phyloP scores from a whole-genome alignment of 1,284 basidiomycete species.

The Taiwanofungus camphoratus region DNA sequence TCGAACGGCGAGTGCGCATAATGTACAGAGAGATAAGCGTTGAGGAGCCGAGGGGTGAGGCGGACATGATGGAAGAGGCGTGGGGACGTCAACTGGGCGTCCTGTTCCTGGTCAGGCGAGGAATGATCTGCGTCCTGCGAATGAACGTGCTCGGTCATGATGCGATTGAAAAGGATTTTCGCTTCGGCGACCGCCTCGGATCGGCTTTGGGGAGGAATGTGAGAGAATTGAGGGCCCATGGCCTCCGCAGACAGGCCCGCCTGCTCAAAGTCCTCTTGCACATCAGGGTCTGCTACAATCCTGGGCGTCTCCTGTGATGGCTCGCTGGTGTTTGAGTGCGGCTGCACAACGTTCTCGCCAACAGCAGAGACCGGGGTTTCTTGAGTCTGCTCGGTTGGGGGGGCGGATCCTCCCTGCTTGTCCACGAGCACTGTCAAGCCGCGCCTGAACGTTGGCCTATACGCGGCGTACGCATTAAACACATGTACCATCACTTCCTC shows the following conservation, averaged over 20 bases:
- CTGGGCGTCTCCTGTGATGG: no score
- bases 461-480: conserved; percentile 86
- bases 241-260: conserved; percentile 5
- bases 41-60: conserved; percentile 62
- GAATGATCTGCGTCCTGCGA: conserved; percentile 2
- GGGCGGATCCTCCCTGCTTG: conserved; percentile 5
- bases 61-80: conserved; percentile 51
- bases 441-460: conserved; percentile 64
- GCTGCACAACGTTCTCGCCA: background rate
- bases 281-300: background rate
- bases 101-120: conserved; percentile 7
- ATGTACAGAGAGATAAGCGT: conserved; percentile 79
- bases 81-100: no score
- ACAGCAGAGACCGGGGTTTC: background rate
- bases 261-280: background rate
- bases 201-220: conserved; percentile 68
- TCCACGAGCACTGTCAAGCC: conserved; percentile 34
- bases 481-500: conserved; percentile 78
- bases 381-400: background rate
- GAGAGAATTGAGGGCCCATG: conserved; percentile 33
- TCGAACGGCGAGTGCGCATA: conserved; percentile 58
- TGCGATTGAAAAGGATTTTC: conserved; percentile 61
- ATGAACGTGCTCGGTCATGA: conserved; percentile 46
- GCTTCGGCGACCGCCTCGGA: conserved; percentile 75
- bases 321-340: background rate